Conservation (phyloP, 371 early-diverging fungal genomes). For the Funneliformis caledonium region DNA sequence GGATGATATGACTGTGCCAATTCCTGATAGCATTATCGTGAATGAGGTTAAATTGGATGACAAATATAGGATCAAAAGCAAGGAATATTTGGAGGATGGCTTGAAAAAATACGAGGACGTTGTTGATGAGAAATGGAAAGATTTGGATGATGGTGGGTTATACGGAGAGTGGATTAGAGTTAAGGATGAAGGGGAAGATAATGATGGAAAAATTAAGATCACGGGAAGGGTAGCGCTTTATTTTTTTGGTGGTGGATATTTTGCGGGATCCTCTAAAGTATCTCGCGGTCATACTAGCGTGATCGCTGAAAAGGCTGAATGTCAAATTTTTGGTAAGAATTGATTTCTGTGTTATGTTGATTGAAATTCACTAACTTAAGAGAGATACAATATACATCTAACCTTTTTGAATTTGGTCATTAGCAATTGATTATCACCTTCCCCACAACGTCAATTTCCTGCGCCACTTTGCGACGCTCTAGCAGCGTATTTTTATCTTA, state of each 20-base stretch:
- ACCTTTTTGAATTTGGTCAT: neutral
- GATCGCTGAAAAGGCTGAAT: neutral
- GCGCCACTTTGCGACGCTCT: conserved; percentile 79
- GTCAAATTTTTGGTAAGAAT: neutral
- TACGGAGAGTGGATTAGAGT: conserved; percentile 6
- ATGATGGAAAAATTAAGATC: neutral
- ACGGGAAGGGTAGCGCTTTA: neutral
- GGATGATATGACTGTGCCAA: neutral
- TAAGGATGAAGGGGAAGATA: neutral
- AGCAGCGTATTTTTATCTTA: conserved; percentile 70
- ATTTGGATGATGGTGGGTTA: conserved; percentile 6
- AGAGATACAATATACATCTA: neutral
- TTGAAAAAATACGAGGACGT: neutral
- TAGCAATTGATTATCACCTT: conserved; percentile 62
- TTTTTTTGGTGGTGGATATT: neutral
- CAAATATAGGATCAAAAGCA: neutral
- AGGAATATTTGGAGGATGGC: neutral
- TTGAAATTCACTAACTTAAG: neutral
- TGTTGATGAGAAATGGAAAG: conserved; percentile 14
- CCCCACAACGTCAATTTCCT: conserved; percentile 85
- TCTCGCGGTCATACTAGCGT: neutral
- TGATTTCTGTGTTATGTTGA: neutral
- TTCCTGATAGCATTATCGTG: neutral
- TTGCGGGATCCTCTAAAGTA: neutral
- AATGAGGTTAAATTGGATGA: conserved; percentile 3